Conservation (phyloP, 495 filamentous ascomycete species). For the Penicillium longicatenatum region DNA sequence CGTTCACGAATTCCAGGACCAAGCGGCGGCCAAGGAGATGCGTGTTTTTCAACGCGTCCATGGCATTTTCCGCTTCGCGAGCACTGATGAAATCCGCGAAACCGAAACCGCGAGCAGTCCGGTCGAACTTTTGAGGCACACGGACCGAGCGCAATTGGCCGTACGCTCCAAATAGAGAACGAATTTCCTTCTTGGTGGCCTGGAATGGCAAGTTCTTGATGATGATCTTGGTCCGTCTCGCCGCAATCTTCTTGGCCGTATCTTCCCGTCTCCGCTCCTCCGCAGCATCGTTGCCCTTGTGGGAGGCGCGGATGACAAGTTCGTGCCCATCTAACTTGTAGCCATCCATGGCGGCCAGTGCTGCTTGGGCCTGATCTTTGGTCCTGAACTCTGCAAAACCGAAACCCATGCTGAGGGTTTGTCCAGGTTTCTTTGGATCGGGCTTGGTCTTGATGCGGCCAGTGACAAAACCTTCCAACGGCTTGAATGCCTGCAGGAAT, state of each 20-base stretch:
- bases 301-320: conserved; percentile 77
- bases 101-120: conserved; percentile 84
- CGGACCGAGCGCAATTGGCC: conserved; percentile 90
- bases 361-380: conserved; percentile 74
- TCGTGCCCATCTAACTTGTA: conserved; percentile 83
- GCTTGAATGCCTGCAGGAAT: conserved; percentile 72
- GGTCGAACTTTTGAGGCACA: conserved; percentile 92
- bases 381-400: conserved; percentile 89
- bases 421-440: conserved; percentile 79
- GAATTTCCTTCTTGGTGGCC: conserved; percentile 87
- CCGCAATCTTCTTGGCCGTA: conserved; percentile 70
- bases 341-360: conserved; percentile 81
- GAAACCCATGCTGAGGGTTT: conserved; percentile 92
- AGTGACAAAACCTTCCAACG: conserved; percentile 82
- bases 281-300: conserved; percentile 82
- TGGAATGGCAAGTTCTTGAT: conserved; percentile 99
- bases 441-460: conserved; percentile 85
- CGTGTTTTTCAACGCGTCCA: conserved; percentile 87
- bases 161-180: conserved; percentile 81
- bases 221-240: conserved; percentile 84
- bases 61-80: conserved; percentile 89
- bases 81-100: conserved; percentile 95
- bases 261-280: conserved; percentile 82
- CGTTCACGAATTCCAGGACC: conserved; percentile 85
- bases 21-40: conserved; percentile 88